Evolutionary conservation across 2,329 filamentous ascomycete genomes (phyloP).

Genomic region (Septoria petroselini): DNA sequence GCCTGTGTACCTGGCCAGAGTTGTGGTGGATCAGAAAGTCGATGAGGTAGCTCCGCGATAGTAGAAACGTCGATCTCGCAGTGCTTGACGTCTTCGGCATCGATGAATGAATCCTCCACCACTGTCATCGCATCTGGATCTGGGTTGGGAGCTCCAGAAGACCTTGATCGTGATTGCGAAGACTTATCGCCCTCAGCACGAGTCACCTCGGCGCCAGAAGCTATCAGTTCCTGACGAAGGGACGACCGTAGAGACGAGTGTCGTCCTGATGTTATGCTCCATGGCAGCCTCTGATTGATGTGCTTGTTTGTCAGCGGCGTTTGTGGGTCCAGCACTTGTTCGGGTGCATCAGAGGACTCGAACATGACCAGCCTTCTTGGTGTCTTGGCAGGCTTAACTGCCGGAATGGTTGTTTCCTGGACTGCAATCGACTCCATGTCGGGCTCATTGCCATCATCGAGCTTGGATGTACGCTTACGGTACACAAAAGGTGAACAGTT

Average conservation of each 20-base stretch:
- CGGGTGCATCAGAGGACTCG: constrained; percentile 7
- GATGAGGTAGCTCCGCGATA: neutral
- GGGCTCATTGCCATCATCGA: constrained; percentile 7
- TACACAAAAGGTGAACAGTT: constrained; percentile 32
- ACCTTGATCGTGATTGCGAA: constrained; percentile 17
- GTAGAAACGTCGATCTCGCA: neutral
- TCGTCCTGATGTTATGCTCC: constrained; percentile 2
- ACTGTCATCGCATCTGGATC: neutral
- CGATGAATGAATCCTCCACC: neutral
- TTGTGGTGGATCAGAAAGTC: constrained; percentile 1
- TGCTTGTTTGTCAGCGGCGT: constrained; percentile 25
- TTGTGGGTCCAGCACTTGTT: neutral
- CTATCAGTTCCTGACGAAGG: constrained; percentile 27
- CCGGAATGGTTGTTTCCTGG: neutral
- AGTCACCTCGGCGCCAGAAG: constrained; percentile 29
- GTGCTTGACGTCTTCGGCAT: constrained; percentile 1
- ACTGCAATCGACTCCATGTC: neutral
- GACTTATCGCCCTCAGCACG: constrained; percentile 17
- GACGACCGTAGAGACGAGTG: constrained; percentile 26
- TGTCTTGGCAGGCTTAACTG: constrained; percentile 4
- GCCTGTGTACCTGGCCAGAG: constrained; percentile 31
- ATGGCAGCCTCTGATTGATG: constrained; percentile 22
- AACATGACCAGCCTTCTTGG: constrained; percentile 7
- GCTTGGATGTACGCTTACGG: constrained; percentile 27
- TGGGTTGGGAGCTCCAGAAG: neutral